Evolutionary conservation across 306 rosid genomes (phyloP), one percentile per base, ranked within the genome.

Genomic region (Quercus gilva): DNA sequence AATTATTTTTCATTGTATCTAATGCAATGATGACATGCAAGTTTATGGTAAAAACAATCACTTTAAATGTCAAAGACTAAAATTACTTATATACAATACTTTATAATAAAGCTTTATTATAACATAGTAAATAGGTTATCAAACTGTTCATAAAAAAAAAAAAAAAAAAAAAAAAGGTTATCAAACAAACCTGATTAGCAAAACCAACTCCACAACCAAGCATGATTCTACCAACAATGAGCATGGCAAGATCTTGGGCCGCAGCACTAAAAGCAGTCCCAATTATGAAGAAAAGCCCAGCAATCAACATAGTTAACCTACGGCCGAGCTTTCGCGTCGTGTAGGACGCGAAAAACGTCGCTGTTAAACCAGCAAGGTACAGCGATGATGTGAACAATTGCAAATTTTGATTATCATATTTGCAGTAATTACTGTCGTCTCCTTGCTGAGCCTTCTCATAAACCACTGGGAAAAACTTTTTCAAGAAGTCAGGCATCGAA

Each of bases 131-230:
- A 33, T 33, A 5, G 37, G 37, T 33, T 5, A 33, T 33, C 5
- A 33, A 33, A 7, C 37, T n/a, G n/a, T n/a, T n/a, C n/a, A n/a
- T n/a, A n/a, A n/a, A n/a, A n/a, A n/a, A n/a, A n/a, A n/a, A n/a
- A n/a, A n/a, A n/a, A n/a, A n/a, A n/a, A n/a, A n/a, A n/a, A n/a
- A n/a, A n/a, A n/a, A n/a, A 3, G 53, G 15, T 63, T 20, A n/a
- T 25, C 0, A 18, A 23, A 31, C 43, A n/a, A 11, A 92, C 98
- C 97, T 94, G 97, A 73, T 94, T 92, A 67, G 97, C 97, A 53
- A 92, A 92, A 72, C 97, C 97, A 76, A 87, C 84, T 1, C 97
- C 97, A 74, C 79, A 90, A 6, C 97, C 97, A 41, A 92, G 93
- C 31, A 90, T 65, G 81, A 90, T 41, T 19, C 97, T 80, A 20